phyloP scores from a whole-genome alignment of 1,139 yeast genomes.

The Blastobotrys arbuscula region DNA sequence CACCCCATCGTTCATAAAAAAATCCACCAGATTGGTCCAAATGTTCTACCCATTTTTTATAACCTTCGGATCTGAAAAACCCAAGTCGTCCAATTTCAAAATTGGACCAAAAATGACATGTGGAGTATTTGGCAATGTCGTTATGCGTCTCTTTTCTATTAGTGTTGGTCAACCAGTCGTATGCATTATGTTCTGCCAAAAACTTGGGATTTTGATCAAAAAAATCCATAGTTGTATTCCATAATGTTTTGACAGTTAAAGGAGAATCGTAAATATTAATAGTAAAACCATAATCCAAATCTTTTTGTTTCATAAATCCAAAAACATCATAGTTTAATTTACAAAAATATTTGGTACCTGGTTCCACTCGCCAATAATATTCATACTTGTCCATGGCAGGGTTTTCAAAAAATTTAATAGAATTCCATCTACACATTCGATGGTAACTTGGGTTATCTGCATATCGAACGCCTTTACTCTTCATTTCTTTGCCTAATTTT shows the following conservation, averaged over 20 bases:
- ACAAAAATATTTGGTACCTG: slow-evolving; percentile 62
- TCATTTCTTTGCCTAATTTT: slow-evolving; percentile 36
- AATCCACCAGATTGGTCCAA: slow-evolving; percentile 71
- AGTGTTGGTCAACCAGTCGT: slow-evolving; percentile 66
- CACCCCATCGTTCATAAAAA: slow-evolving; percentile 89
- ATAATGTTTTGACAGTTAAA: slow-evolving; percentile 53
- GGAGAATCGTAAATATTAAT: slow-evolving; percentile 64
- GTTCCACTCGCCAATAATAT: slow-evolving; percentile 81
- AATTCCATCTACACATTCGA: slow-evolving; percentile 74
- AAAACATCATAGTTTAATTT: slow-evolving; percentile 71
- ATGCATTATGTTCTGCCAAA: slow-evolving; percentile 60
- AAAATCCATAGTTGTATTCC: slow-evolving; percentile 64
- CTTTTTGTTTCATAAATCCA: slow-evolving; percentile 61
- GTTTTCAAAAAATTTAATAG: slow-evolving; percentile 56
- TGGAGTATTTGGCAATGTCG: slow-evolving; percentile 54
- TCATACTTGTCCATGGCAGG: slow-evolving; percentile 51
- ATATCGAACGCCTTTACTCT: slow-evolving; percentile 52
- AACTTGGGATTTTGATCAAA: slow-evolving; percentile 53
- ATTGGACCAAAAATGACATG: slow-evolving; percentile 87
- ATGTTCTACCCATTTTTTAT: slow-evolving; percentile 56
- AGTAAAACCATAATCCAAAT: slow-evolving; percentile 65
- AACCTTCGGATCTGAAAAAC: slow-evolving; percentile 63
- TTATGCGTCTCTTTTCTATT: slow-evolving; percentile 39
- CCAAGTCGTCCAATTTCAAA: slow-evolving; percentile 79
- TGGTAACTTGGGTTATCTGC: slow-evolving; percentile 62